phyloP scores from a whole-genome alignment of 192 early-diverging fungal species.

The Backusella liffmaniae region DNA sequence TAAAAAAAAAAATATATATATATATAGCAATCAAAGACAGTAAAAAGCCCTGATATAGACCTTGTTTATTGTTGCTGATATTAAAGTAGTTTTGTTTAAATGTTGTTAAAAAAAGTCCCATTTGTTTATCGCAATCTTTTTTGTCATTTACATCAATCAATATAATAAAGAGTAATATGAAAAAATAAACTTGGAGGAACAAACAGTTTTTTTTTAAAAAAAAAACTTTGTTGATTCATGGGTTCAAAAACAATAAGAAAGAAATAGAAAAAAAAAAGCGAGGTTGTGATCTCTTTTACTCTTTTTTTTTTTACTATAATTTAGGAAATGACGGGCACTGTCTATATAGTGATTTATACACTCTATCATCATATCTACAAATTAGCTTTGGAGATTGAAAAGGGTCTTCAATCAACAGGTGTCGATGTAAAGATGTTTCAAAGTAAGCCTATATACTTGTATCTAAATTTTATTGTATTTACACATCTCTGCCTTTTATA shows the following conservation, averaged over 20 bases:
- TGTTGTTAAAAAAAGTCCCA: too few species aligned
- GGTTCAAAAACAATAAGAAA: background rate
- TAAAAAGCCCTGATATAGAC: background rate
- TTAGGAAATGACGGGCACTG: slow-evolving; percentile 19
- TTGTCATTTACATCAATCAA: background rate
- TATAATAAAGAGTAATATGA: background rate
- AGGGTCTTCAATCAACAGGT: slow-evolving; percentile 58
- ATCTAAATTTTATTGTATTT: background rate
- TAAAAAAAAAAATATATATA: background rate
- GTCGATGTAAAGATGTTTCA: slow-evolving; percentile 42
- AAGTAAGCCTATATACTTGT: slow-evolving; percentile 19
- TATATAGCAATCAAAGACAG: background rate
- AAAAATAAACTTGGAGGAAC: background rate
- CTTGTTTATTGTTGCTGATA: background rate
- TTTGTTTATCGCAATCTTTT: too few species aligned
- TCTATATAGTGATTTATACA: slow-evolving; percentile 38
- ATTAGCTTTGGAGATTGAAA: slow-evolving; percentile 64
- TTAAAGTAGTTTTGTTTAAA: background rate
- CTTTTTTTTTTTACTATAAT: background rate
- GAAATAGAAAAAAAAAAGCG: background rate
- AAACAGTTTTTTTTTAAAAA: too few species aligned
- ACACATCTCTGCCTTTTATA: background rate
- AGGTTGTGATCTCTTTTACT: background rate
- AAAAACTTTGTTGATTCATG: background rate
- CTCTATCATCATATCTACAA: slow-evolving; percentile 70